Evolutionary conservation across 257 asterid species (phyloP).

Genomic region (Haberlea rhodopensis): DNA sequence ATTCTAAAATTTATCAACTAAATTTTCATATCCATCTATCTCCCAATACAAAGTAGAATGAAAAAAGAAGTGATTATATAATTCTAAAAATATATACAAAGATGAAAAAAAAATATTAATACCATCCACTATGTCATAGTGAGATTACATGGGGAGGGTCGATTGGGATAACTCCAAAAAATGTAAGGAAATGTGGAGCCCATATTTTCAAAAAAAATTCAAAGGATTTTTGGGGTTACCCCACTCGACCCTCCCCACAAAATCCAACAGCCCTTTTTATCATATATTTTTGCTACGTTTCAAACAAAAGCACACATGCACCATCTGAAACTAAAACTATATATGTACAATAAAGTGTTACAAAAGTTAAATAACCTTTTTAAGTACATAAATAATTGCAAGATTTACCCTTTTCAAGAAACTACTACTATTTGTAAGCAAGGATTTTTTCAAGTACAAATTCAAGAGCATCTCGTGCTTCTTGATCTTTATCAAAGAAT

Average conservation of each 20-base stretch:
- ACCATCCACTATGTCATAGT: neutral
- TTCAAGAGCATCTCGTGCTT: conserved; percentile 8
- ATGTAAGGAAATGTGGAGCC: too few relatives aligned
- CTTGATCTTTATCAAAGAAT: neutral
- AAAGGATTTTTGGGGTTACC: too few relatives aligned
- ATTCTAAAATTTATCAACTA: too few relatives aligned
- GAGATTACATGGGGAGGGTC: too few relatives aligned
- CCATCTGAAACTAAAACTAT: conserved; percentile 52
- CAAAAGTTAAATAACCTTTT: conserved; percentile 51
- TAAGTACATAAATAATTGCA: conserved; percentile 46
- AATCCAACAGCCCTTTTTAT: neutral
- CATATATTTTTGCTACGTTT: conserved; percentile 13
- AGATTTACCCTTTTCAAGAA: conserved; percentile 26
- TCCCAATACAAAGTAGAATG: too few relatives aligned
- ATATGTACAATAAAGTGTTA: conserved; percentile 64
- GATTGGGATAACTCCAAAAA: too few relatives aligned
- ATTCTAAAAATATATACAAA: too few relatives aligned
- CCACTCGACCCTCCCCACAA: too few relatives aligned
- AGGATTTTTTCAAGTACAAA: conserved; percentile 31
- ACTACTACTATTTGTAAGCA: conserved; percentile 45
- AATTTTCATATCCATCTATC: too few relatives aligned
- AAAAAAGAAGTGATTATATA: too few relatives aligned
- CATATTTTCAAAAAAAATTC: too few relatives aligned
- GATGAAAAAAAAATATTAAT: too few relatives aligned
- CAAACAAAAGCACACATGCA: conserved; percentile 15